phyloP scores from a whole-genome alignment of 768 basidiomycete genomes.

The Tricholoma sp. region DNA sequence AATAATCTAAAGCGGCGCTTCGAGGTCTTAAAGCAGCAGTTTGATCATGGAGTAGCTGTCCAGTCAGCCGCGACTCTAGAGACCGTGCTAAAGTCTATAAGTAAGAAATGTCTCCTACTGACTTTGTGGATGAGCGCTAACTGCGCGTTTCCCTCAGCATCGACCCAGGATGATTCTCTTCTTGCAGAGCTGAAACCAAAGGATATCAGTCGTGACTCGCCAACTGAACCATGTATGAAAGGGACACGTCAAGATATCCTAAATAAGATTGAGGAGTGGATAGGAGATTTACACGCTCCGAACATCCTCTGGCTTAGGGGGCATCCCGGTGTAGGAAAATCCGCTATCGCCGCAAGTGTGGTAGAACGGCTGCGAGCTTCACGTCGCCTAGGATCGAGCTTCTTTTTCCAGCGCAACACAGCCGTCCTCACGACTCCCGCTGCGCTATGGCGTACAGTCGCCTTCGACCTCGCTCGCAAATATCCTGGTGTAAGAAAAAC shows the following conservation, averaged over 20 bases:
- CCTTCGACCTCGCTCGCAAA: slow-evolving; percentile 15
- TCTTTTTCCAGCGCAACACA: slow-evolving; percentile 13
- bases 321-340: slow-evolving; percentile 21
- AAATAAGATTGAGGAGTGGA: not conserved
- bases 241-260: slow-evolving; percentile 9
- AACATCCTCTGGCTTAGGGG: slow-evolving; percentile 21
- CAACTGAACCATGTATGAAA: slow-evolving; percentile 8
- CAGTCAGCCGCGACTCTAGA: slow-evolving; percentile 15
- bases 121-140: not conserved
- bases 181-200: slow-evolving; percentile 11
- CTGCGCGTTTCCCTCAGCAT: not conserved
- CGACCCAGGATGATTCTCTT: slow-evolving; percentile 9
- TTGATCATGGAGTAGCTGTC: slow-evolving; percentile 19
- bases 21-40: slow-evolving; percentile 15
- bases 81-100: slow-evolving; percentile 7
- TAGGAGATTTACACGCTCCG: slow-evolving; percentile 8
- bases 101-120: not conserved
- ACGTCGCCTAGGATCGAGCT: slow-evolving; percentile 9
- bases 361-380: not conserved
- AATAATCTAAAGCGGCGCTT: slow-evolving; percentile 11
- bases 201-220: slow-evolving; percentile 1
- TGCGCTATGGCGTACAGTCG: slow-evolving; percentile 15
- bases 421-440: slow-evolving; percentile 6
- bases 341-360: slow-evolving; percentile 14
- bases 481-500: slow-evolving; percentile 9